Percentiles rank a stretch among this genome's conserved stretches.
phyloP scores from a whole-genome alignment of 2,329 filamentous ascomycete species.

The Fusarium sororula region DNA sequence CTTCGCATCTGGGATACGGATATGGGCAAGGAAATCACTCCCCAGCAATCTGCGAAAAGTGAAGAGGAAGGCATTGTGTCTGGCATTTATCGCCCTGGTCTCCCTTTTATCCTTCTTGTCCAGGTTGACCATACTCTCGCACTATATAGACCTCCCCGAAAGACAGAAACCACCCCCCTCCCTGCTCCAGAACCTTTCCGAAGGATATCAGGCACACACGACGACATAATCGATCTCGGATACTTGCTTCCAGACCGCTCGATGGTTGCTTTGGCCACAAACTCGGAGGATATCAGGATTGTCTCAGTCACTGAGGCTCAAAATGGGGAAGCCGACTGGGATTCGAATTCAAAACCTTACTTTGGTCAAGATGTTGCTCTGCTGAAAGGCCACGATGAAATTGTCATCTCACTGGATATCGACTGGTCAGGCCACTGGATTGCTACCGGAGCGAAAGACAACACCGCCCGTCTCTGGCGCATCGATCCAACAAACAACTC shows the following conservation, averaged over 20 bases:
- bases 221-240: constrained; percentile 94
- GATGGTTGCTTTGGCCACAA: constrained; percentile 89
- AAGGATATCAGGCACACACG: constrained; percentile 93
- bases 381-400: constrained; percentile 91
- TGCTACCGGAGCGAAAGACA: constrained; percentile 95
- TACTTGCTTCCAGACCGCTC: constrained; percentile 85
- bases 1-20: constrained; percentile 85
- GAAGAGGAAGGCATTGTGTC: constrained; percentile 76
- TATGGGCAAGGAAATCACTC: constrained; percentile 80
- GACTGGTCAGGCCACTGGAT: constrained; percentile 99
- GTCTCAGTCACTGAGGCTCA: constrained; percentile 71
- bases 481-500: constrained; percentile 79
- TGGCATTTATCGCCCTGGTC: constrained; percentile 70
- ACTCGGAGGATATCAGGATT: constrained; percentile 91
- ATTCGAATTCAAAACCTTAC: constrained; percentile 58
- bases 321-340: constrained; percentile 36
- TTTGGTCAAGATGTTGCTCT: constrained; percentile 91
- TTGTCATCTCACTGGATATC: constrained; percentile 91
- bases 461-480: constrained; percentile 90
- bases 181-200: constrained; percentile 65
- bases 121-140: constrained; percentile 90
- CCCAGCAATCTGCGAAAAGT: constrained; percentile 70
- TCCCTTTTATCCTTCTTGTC: constrained; percentile 80
- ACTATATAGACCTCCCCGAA: constrained; percentile 67
- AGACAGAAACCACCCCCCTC: constrained; percentile 47